Percentiles rank a stretch among this genome's conserved stretches.
Conservation (phyloP, 2,329 filamentous ascomycete genomes). For the Trichoderma citrinoviride region DNA sequence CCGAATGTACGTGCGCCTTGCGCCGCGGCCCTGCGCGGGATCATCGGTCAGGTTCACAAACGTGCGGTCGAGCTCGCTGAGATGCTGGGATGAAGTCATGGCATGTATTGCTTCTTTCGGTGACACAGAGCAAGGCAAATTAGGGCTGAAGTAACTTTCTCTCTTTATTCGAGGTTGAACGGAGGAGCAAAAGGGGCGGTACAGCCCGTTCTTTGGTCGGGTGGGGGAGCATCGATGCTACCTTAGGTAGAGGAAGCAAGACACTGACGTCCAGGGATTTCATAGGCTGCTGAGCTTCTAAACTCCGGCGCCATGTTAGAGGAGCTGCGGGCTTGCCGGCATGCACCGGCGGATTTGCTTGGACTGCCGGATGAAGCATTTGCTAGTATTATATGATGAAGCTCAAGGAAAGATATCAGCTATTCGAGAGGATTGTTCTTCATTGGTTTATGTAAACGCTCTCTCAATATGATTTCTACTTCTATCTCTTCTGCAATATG, state of each 20-base stretch:
- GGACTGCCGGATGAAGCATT: too few relatives aligned
- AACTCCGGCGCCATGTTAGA: background rate
- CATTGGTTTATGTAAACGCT: too few relatives aligned
- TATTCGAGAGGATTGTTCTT: too few relatives aligned
- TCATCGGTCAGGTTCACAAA: conserved; percentile 16
- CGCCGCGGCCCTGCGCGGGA: conserved; percentile 2
- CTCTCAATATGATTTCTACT: too few relatives aligned
- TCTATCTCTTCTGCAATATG: too few relatives aligned
- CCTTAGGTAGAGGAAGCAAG: too few relatives aligned
- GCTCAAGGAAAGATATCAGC: too few relatives aligned
- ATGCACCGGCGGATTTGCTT: background rate
- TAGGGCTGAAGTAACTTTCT: background rate
- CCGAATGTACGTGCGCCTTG: conserved; percentile 10
- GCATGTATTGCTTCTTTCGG: background rate
- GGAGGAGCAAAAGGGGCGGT: background rate
- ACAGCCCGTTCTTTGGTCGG: background rate
- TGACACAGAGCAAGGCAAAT: background rate
- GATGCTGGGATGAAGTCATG: too few relatives aligned
- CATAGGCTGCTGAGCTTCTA: background rate
- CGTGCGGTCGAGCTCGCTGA: background rate
- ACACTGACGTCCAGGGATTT: background rate
- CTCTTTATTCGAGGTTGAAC: background rate
- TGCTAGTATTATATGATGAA: too few relatives aligned
- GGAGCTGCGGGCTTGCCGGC: background rate
- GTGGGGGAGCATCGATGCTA: too few relatives aligned